A percentile compares a stretch with the other conserved stretches of the same genome.
Conservation (phyloP, 164 flowering plant genomes). For the Vitis labrusca region DNA sequence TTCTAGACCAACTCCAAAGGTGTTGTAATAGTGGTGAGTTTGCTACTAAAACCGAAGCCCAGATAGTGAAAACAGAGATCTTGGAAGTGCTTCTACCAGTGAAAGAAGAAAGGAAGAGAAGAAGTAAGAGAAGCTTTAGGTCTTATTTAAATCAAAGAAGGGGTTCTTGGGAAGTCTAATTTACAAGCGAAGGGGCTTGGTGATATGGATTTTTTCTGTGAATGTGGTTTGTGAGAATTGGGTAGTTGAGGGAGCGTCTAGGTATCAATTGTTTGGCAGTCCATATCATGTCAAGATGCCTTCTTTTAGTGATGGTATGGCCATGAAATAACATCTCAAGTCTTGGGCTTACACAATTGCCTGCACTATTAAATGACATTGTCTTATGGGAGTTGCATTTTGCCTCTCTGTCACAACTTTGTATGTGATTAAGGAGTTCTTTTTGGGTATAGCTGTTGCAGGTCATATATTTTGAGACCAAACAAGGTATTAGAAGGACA, state of each 20-base stretch:
- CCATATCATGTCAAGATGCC: conserved; percentile 27
- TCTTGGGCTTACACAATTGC: conserved; percentile 60
- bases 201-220: conserved; percentile 11
- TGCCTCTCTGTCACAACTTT: too few relatives aligned
- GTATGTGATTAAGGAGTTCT: too few relatives aligned
- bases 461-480: too few relatives aligned
- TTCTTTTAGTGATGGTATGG: conserved; percentile 35
- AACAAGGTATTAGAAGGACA: too few relatives aligned
- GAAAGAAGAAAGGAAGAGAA: conserved; percentile 4
- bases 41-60: conserved; percentile 1
- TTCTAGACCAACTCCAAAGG: neutral
- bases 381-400: too few relatives aligned
- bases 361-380: conserved; percentile 32
- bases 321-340: conserved; percentile 49
- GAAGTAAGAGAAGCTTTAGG: conserved; percentile 9
- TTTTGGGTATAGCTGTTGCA: too few relatives aligned
- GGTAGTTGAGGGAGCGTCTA: conserved; percentile 7
- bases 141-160: conserved; percentile 3
- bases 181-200: neutral
- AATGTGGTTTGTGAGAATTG: conserved; percentile 12
- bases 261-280: conserved; percentile 11
- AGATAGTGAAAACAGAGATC: neutral
- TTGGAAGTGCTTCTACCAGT: conserved; percentile 6
- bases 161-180: conserved; percentile 16
- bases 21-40: conserved; percentile 12